Evolutionary conservation across 2,329 filamentous ascomycete species (phyloP), one percentile per base, ranked within the genome.

Genomic region (Drechmeria coniospora): DNA sequence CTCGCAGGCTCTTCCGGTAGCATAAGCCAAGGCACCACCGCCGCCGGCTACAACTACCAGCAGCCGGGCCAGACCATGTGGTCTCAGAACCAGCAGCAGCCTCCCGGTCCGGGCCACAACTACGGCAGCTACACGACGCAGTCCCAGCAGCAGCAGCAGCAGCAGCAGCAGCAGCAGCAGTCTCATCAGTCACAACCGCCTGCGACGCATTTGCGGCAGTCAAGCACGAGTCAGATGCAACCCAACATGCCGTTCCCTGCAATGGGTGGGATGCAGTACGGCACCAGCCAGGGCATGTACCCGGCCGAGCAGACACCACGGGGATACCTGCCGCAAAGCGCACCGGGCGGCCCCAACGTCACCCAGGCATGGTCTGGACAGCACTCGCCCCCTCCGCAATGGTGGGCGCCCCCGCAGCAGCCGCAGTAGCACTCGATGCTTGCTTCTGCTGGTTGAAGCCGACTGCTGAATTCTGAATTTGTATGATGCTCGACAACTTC

Each of bases 261-360:
- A 16, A 74, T 76, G 64, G 65, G 65, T 22, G 61, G 63, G 23
- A 63, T 77, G 50, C 58, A 59, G 19, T 74, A 75, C 41, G 59
- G 61, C 20, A 57, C 64, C 15, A 57, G 61, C 6, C 68, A 72
- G 40, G 61, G 60, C 28, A 67, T 76, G 42, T 74, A 74, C 39
- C 55, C 67, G 12, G 53, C 69, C 16, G 73, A 78, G 25, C 70
- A 74, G 50, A 73, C 68, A 1, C 65, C 69, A 4, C 60, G 73
- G 28, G 68, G 74, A 44, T 78, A 77, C 55, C 67, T 83, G 69
- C 72, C 77, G 42, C 62, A 74, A 52, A 56, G 65, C 50, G 53
- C 64, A 40, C 51, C 72, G 4, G 54, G 53, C 4, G 51, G 54
- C 6, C 63, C 65, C 8, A 56, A 63, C 5, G 61, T 61, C 14